phyloP scores from a whole-genome alignment of 306 rosid genomes.

The Prosopis cineraria region DNA sequence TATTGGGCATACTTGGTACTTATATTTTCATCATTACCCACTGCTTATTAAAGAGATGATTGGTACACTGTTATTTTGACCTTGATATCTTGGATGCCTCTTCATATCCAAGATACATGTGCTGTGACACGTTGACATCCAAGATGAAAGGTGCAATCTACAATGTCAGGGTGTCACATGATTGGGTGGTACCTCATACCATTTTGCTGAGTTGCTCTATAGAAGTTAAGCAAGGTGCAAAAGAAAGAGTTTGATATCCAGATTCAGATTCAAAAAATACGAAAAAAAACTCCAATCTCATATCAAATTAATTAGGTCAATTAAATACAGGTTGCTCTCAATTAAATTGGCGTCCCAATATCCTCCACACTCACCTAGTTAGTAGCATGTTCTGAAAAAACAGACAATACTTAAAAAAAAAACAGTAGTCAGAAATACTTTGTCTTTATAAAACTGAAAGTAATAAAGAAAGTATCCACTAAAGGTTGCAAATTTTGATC shows the following conservation, averaged over 20 bases:
- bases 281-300: neutral
- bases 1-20: neutral
- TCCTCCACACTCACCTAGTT: neutral
- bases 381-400: neutral
- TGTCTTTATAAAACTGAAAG: neutral
- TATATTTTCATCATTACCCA: neutral
- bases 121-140: neutral
- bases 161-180: neutral
- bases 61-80: neutral
- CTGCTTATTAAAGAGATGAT: neutral
- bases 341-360: neutral
- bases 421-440: neutral
- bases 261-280: neutral
- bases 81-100: neutral
- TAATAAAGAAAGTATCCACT: conserved; percentile 20
- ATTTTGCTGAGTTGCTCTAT: neutral
- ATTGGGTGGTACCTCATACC: neutral
- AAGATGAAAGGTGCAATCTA: neutral
- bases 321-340: neutral
- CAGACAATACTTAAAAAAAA: neutral
- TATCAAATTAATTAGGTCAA: neutral
- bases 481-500: conserved; percentile 22
- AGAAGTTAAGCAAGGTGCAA: neutral
- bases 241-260: neutral
- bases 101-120: neutral